Evolutionary conservation across 441 rosid genomes (phyloP), one percentile per base, ranked within the genome.

Genomic region (Rhodomyrtus psidioides): DNA sequence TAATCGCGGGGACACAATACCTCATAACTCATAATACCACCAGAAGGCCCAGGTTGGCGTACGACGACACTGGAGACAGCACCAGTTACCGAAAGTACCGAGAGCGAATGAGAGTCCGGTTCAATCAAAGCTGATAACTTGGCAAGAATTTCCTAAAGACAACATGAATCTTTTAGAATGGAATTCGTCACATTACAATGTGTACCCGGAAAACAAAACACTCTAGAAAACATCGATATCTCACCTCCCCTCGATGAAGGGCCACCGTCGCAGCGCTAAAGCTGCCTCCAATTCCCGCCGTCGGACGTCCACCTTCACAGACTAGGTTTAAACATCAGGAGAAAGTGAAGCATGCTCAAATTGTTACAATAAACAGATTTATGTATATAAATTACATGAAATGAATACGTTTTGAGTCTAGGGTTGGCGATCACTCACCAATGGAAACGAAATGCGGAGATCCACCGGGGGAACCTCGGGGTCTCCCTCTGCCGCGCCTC

Each of bases 11-110:
- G 51, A 70, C 49, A 70, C 46, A 70, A 83, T 86, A 91, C 93
- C 90, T 91, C 92, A 42, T 57, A 91, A 51, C 85, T 90, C 84
- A 91, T 39, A 75, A 82, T 59, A 53, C 89, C 92, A 26, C 56
- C 83, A 26, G 88, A 74, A 85, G 91, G 62, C 83, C 86, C 85
- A 34, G 92, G 87, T 26, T 87, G 87, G 81, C 84, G 60, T 13
- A 93, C 55, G 1, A 86, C 55, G 28, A 56, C 93, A 76, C 84
- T 87, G 8, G 92, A 91, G 62, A 93, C 85, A 12, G 76, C 57
- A 82, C 95, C 95, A 54, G 82, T 87, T 27, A 91, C 93, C 79
- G 93, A 86, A 81, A 93, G 90, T 86, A 92, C 27, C 57, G 89
- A 91, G 54, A 91, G 76, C n/a, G 95, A 88, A 58, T 88, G 88